Evolutionary conservation across 192 early-diverging fungal genomes (phyloP), one percentile per base, ranked within the genome.

Genomic region (Coemansia sp.): DNA sequence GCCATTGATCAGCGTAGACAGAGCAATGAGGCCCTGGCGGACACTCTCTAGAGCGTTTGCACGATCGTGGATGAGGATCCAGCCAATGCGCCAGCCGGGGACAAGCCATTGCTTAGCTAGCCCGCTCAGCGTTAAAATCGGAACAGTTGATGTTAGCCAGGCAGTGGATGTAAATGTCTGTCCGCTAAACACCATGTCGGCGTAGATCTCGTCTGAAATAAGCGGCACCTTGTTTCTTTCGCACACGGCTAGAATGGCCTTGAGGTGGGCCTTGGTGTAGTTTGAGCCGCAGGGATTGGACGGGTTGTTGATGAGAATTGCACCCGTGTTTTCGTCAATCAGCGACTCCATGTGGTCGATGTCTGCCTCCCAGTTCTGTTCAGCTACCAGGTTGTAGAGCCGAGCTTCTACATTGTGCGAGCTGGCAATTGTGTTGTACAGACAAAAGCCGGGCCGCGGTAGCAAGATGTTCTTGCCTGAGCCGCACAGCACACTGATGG

Each of bases 261-360:
- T 56, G 31, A 95, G 75, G 46, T 93, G 91, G 19, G 81, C 58
- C 22, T 81, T 75, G 30, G 84, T 78, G 58, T 87, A 95, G 34
- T 90, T 89, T 25, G 91, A 93, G 4, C 92, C 92, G 55, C 92
- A 95, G 1, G 92, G 92, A 67, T 95, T 95, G 33, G 88, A 90
- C 26, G 92, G 91, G 72, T 92, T 94, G 81, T 92, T 93, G 75
- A 93, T 85, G 31, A 93, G 56, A 34, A 93, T 85, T 18, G 83
- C 85, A 1, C 83, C 82, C 4, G 92, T 95, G 31, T 89, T 84
- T 0, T 82, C 78, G 59, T 95, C 88, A 43, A 94, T 88, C 53
- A 90, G 79, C 3, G 85, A 83, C 58, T 87, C 87, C 57, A 94
- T 60, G 26, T 92, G 86, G 19, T 69, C 81, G 23, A 94, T 62